Evolutionary conservation across 768 basidiomycete species (phyloP).

Genomic region (Fibroporia radiculosa): DNA sequence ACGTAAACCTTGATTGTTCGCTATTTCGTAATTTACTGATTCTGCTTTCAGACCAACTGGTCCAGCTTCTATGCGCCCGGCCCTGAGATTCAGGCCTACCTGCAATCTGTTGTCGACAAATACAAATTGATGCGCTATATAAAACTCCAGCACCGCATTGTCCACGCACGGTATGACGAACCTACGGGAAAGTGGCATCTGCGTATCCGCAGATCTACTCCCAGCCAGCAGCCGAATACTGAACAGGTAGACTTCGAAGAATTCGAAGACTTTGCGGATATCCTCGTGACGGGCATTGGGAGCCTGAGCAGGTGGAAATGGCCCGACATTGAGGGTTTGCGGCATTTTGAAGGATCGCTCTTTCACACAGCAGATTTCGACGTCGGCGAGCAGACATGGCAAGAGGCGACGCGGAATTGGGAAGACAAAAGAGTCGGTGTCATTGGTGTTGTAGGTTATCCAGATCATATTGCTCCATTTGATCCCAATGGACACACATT

Average conservation of each 20-base stretch:
- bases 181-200: constrained; percentile 49
- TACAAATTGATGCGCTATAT: constrained; percentile 48
- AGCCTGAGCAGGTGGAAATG: constrained; percentile 51
- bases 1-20: neutral
- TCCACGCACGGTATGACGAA: constrained; percentile 43
- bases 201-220: constrained; percentile 27
- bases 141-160: constrained; percentile 47
- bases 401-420: constrained; percentile 41
- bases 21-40: neutral
- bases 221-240: neutral
- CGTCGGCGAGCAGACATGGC: constrained; percentile 28
- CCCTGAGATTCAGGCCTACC: constrained; percentile 48
- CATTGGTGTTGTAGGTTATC: constrained; percentile 46
- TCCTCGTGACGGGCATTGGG: constrained; percentile 51
- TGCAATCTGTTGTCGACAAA: constrained; percentile 47
- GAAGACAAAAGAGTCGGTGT: constrained; percentile 46
- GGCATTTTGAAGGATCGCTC: constrained; percentile 47
- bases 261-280: constrained; percentile 47
- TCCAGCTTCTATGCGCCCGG: constrained; percentile 54
- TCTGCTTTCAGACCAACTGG: constrained; percentile 42
- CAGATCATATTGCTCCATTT: neutral
- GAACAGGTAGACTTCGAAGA: constrained; percentile 14
- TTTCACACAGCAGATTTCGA: constrained; percentile 63
- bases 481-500: no score
- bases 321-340: constrained; percentile 56